Evolutionary conservation across 441 rosid species (phyloP).

Genomic region (Breynia disticha): DNA sequence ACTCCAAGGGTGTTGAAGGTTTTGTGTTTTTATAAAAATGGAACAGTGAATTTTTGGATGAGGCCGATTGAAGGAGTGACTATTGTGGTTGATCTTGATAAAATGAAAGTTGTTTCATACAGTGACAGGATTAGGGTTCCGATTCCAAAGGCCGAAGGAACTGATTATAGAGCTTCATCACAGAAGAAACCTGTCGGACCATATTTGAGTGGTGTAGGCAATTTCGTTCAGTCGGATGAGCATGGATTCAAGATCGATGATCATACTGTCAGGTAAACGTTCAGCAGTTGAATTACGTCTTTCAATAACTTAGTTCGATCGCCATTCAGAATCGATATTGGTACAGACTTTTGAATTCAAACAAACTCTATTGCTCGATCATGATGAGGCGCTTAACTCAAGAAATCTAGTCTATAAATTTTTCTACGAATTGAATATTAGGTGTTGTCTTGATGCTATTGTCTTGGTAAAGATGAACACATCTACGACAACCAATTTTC

Average conservation of each 20-base stretch:
- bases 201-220: conserved; percentile 12
- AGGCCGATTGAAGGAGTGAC: conserved; percentile 35
- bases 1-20: conserved; percentile 21
- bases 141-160: conserved; percentile 31
- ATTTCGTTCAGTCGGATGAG: conserved; percentile 13
- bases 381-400: too few species aligned
- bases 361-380: too few species aligned
- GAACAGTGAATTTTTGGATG: conserved; percentile 27
- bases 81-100: conserved; percentile 26
- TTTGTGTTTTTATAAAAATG: conserved; percentile 19
- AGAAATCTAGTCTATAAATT: too few species aligned
- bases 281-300: too few species aligned
- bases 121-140: conserved; percentile 18
- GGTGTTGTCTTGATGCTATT: too few species aligned
- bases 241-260: conserved; percentile 29
- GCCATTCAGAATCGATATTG: too few species aligned
- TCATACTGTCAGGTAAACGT: conserved; percentile 27
- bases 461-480: too few species aligned
- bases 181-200: conserved; percentile 33
- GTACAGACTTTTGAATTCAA: too few species aligned
- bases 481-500: too few species aligned
- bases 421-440: too few species aligned
- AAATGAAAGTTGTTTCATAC: conserved; percentile 23
- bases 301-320: too few species aligned
- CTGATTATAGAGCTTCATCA: conserved; percentile 25